Conservation (phyloP, 495 filamentous ascomycete genomes). For the Talaromyces borbonicus region DNA sequence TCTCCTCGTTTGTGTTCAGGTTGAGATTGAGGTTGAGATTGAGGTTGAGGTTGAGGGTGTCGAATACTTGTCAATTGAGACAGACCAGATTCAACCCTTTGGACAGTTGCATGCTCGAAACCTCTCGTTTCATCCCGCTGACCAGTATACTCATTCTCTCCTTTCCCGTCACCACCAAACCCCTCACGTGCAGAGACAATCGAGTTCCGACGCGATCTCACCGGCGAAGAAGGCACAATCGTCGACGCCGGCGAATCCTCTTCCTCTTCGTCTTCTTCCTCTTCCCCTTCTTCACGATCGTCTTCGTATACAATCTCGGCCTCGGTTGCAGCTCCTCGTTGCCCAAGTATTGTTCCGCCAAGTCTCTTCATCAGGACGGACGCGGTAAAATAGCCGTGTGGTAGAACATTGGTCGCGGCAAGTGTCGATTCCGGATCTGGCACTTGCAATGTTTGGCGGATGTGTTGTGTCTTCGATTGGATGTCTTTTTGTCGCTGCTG, state of each 20-base stretch:
- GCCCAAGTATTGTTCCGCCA: constrained; percentile 1
- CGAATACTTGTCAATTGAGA: too few relatives aligned
- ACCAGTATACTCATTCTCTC: too few relatives aligned
- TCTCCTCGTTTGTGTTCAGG: too few relatives aligned
- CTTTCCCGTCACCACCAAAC: too few relatives aligned
- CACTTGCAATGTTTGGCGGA: not conserved
- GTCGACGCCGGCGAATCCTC: constrained; percentile 14
- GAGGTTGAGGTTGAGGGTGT: too few relatives aligned
- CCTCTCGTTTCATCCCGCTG: too few relatives aligned
- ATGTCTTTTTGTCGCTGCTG: not conserved
- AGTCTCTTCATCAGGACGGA: not conserved
- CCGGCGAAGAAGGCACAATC: constrained; percentile 27
- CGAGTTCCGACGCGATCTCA: constrained; percentile 13
- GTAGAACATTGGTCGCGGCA: not conserved
- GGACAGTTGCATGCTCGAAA: too few relatives aligned
- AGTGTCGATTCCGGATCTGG: not conserved
- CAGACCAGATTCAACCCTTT: too few relatives aligned
- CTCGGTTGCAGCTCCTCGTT: constrained; percentile 2
- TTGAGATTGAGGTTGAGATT: too few relatives aligned
- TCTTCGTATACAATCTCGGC: constrained; percentile 6
- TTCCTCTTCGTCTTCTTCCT: not conserved
- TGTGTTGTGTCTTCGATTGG: not conserved
- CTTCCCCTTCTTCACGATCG: not conserved
- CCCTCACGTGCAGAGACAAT: too few relatives aligned
- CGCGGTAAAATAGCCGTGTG: not conserved